Evolutionary conservation across 805 yeast species (phyloP), one percentile per base, ranked within the genome.

Genomic region (Ogataea minuta): DNA sequence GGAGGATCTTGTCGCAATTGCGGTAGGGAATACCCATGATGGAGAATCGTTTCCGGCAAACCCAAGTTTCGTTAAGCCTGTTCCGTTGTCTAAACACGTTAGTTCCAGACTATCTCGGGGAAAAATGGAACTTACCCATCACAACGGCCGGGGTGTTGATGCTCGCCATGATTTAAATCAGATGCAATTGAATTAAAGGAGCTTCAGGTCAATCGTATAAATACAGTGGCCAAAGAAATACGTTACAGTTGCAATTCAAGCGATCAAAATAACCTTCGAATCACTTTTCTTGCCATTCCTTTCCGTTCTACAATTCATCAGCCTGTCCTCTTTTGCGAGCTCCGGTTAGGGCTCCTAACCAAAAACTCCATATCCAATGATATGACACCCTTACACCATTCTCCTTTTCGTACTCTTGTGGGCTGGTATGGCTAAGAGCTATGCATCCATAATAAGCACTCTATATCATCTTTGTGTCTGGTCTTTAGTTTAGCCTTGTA

Each of bases 41-140:
- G 99, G 99, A 16, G 97, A 76, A 67, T 93, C 99, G 62, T 93
- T 93, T 41, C 99, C 99, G 52, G 99, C 99, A 68, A 90, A 93
- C 19, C 99, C 99, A 52, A 93, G 75, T 63, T 93, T 93, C 60
- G 99, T 93, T 54, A 90, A 73, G 50, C 99, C 99, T 54, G 99
- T 93, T 75, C 99, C 99, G 63, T 91, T 91, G 74, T 46, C 60
- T 52, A 20, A n/a, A 21, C 6, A 9, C 6, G 35, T 39, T 19
- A 32, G 30, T 16, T 30, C 32, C 31, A 11, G n/a, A 10, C 4
- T 14, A n/a, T 14, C 15, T 15, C 9, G 9, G 16, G 9, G 15
- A 12, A 52, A 30, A 27, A 10, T 10, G 19, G 17, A 31, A 49
- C 78, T 63, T 79, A 78, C 88, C 96, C 96, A 89, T 89, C 62